Conservation (phyloP, 164 flowering plant species). For the Piper longum region DNA sequence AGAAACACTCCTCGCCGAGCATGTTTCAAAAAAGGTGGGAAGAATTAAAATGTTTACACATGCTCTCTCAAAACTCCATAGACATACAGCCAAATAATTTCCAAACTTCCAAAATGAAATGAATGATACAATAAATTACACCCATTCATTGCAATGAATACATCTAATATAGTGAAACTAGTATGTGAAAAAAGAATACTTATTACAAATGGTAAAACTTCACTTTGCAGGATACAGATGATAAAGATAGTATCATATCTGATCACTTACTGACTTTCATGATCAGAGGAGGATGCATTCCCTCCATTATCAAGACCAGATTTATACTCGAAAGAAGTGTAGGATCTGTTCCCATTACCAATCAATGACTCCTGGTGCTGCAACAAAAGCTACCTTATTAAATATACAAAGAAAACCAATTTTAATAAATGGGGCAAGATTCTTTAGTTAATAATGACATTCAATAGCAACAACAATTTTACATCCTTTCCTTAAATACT, state of each 20-base stretch:
- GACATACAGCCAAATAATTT: no score
- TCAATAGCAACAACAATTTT: background rate
- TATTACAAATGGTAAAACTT: background rate
- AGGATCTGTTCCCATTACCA: conserved; percentile 58
- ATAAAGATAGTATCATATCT: background rate
- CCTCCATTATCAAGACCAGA: conserved; percentile 69
- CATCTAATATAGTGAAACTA: background rate
- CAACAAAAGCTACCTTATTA: conserved; percentile 5
- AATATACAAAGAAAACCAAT: background rate
- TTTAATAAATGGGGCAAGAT: background rate
- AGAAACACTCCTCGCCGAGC: no score
- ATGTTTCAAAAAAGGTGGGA: no score
- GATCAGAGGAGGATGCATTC: conserved; percentile 85
- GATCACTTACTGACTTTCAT: conserved; percentile 86
- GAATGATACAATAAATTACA: background rate
- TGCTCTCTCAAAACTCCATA: no score
- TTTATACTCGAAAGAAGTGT: conserved; percentile 73
- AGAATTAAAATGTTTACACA: no score
- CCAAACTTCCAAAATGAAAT: no score
- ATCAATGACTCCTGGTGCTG: conserved; percentile 75
- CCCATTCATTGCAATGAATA: background rate
- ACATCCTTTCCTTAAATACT: no score
- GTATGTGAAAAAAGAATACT: no score
- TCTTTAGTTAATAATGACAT: background rate
- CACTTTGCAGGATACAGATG: background rate